These are phyloP conservation scores for Chytriomyces confervae DNA, from an alignment of 192 early-diverging fungal genomes.

Conservation along the genomic window DNA sequence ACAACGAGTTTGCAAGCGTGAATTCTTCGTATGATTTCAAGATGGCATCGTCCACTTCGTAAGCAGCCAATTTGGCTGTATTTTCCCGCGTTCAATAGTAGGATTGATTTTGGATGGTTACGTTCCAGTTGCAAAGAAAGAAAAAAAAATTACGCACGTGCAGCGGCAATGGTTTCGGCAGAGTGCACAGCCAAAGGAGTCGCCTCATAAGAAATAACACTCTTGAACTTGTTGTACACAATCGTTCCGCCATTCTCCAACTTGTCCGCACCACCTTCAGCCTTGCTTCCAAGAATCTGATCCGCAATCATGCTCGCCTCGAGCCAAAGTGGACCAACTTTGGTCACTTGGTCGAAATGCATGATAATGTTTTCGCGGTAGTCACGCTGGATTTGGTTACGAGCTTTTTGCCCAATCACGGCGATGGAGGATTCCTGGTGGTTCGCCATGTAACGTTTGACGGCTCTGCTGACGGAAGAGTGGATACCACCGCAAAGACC, in stretches of 20 bases:
- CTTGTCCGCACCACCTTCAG: slow-evolving; percentile 60
- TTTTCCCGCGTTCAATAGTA: neutral
- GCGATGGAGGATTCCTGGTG: slow-evolving; percentile 61
- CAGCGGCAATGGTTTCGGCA: slow-evolving; percentile 71
- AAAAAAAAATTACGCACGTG: slow-evolving; percentile 54
- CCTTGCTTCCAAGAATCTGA: slow-evolving; percentile 63
- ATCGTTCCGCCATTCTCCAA: slow-evolving; percentile 56
- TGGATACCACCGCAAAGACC: slow-evolving; percentile 99
- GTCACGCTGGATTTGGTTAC: slow-evolving; percentile 83
- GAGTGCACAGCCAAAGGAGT: slow-evolving; percentile 67
- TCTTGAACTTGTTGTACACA: slow-evolving; percentile 94
- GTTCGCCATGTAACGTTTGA: slow-evolving; percentile 68
- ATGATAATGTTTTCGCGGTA: slow-evolving; percentile 77
- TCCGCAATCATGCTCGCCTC: slow-evolving; percentile 87
- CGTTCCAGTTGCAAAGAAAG: neutral
- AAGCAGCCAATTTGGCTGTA: slow-evolving; percentile 80
- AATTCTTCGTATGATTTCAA: slow-evolving; percentile 92
- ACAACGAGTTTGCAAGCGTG: slow-evolving; percentile 90
- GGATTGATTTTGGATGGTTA: too few relatives aligned
- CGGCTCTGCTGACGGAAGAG: slow-evolving; percentile 86
- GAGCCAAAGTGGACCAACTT: slow-evolving; percentile 83
- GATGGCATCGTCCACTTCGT: slow-evolving; percentile 77
- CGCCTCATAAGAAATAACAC: slow-evolving; percentile 93
- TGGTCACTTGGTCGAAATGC: slow-evolving; percentile 92
- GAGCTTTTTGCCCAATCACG: slow-evolving; percentile 88